Evolutionary conservation across 305 asterid species (phyloP).

Genomic region (Salvia sclarea): DNA sequence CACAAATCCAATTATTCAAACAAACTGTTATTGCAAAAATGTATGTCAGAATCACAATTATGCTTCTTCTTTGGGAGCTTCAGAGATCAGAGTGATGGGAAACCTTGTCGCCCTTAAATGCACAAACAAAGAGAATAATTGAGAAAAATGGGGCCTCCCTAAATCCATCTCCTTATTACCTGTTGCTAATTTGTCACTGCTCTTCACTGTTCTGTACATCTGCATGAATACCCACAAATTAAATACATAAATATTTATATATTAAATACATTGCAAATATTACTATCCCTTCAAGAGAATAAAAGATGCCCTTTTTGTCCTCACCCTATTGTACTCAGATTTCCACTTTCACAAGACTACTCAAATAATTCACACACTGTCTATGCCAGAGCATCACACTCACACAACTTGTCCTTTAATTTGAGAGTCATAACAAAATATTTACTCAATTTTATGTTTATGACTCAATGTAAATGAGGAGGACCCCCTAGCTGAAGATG

Average conservation of each 20-base stretch:
- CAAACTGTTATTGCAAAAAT: no score
- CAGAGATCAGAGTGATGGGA: conserved; percentile 12
- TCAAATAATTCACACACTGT: no score
- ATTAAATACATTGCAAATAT: conserved; percentile 38
- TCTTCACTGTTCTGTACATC: conserved; percentile 98
- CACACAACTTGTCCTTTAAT: no score
- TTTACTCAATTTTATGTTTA: no score
- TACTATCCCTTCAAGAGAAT: conserved; percentile 23
- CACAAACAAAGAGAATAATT: conserved; percentile 42
- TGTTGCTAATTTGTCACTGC: conserved; percentile 77
- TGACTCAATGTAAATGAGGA: no score
- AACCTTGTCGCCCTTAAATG: conserved; percentile 8
- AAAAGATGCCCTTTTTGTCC: conserved; percentile 61
- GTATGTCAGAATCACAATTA: no score
- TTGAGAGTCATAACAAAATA: no score
- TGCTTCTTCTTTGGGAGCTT: neutral
- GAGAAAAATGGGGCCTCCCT: conserved; percentile 42
- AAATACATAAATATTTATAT: conserved; percentile 14
- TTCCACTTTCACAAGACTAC: no score
- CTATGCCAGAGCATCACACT: no score
- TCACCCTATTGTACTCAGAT: conserved; percentile 30
- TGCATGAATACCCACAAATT: conserved; percentile 51
- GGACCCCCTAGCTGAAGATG: no score
- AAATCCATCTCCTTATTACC: no score
- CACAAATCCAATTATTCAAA: neutral